Evolutionary conservation across 306 rosid genomes (phyloP).

Genomic region (Phaseolus lunatus): DNA sequence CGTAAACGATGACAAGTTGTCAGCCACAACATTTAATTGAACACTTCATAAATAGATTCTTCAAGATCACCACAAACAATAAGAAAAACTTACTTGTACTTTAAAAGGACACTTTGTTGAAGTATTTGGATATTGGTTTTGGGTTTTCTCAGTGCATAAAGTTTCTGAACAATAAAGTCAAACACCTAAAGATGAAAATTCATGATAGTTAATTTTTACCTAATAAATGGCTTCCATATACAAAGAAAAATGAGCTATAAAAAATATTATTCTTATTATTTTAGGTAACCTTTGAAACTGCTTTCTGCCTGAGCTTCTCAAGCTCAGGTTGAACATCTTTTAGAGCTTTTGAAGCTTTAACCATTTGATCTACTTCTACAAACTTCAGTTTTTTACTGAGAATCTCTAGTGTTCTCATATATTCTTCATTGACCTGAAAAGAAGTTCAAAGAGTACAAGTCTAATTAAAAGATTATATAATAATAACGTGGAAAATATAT

Average conservation of each 20-base stretch:
- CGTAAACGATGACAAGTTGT: constrained; percentile 11
- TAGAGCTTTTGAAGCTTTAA: constrained; percentile 89
- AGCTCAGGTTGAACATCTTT: constrained; percentile 98
- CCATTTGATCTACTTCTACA: constrained; percentile 86
- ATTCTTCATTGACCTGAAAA: constrained; percentile 94
- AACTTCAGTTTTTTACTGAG: constrained; percentile 90
- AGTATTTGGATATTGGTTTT: constrained; percentile 98
- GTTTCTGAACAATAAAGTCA: constrained; percentile 98
- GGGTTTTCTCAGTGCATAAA: constrained; percentile 91
- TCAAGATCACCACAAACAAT: constrained; percentile 23
- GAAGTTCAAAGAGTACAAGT: constrained; percentile 38
- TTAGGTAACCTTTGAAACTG: constrained; percentile 83
- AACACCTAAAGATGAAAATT: constrained; percentile 69
- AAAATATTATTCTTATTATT: background rate
- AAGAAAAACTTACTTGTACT: constrained; percentile 83
- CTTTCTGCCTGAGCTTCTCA: constrained; percentile 94
- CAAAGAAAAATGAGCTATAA: constrained; percentile 21
- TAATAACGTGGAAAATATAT: background rate
- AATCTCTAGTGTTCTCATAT: constrained; percentile 90
- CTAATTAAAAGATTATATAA: constrained; percentile 34
- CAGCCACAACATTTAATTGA: constrained; percentile 26
- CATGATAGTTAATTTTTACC: constrained; percentile 26
- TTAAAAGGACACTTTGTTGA: constrained; percentile 94
- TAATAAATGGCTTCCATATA: background rate
- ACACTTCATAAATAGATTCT: constrained; percentile 29